Base-by-base conservation (phyloP, 208 protist genomes). In the Crithidia mellificae region DNA sequence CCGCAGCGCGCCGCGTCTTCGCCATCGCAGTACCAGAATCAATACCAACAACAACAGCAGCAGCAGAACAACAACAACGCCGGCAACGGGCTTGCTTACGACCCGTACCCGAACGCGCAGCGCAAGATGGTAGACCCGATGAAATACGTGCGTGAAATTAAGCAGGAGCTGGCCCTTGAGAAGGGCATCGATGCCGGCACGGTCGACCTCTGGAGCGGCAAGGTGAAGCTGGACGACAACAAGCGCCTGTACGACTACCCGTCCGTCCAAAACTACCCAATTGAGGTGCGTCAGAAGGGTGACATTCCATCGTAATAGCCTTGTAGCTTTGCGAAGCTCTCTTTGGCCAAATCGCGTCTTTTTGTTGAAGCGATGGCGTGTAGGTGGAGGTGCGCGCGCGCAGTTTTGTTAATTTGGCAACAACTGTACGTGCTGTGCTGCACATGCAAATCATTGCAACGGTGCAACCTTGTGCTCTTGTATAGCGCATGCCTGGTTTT, bases 101-200 rank as follows among this genome's bases (percentile, higher is more conserved):
- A 96, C 55, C 92, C 92, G 15, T 95, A 96, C 74, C 92, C 92
- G 2, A 94, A 94, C 63, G 92, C 89, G 20, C 80, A 91, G 46
- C 73, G 92, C 36, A 94, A 94, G 80, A 96, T 96, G 92, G 80
- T 94, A 12, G 92, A 96, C 67, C 86, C 92, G 29, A 95, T 95
- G 89, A 93, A 93, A 78, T 88, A 83, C 61, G 90, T 96, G 41
- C 83, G 83, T 68, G 80, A 96, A 67, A 76, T 96, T 22, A 95
- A 96, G 75, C 77, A 89, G 61, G 89, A 96, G 55, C 61, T 96
- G 46, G 78, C 87, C 8, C 25, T 81, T 20, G 92, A 94, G 58
- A 93, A 93, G 74, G 90, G 90, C 41, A 90, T 96, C 63, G 85
- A 95, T 68, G 64, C 85, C 0, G 80, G 49, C 51, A 71, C 68